Conservation (phyloP, 2,329 filamentous ascomycete species). For the Colletotrichum trifolii region DNA sequence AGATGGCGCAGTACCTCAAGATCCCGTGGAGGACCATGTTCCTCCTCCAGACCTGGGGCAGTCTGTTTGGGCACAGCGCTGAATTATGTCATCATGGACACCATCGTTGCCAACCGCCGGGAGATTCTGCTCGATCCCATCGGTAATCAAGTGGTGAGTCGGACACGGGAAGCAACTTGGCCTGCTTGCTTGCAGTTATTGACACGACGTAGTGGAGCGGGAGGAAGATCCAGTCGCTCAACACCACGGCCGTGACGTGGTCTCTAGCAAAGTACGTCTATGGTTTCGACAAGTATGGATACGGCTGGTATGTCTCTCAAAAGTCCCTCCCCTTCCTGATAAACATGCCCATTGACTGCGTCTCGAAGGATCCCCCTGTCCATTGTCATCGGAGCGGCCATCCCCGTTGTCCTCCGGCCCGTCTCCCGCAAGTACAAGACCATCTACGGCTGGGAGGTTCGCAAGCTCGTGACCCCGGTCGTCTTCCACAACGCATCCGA, state of each 20-base stretch:
- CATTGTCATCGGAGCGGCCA: slow-evolving; percentile 49
- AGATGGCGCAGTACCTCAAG: slow-evolving; percentile 80
- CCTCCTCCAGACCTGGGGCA: slow-evolving; percentile 63
- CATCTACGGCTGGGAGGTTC: slow-evolving; percentile 32
- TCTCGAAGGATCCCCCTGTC: slow-evolving; percentile 47
- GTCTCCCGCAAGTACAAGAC: slow-evolving; percentile 30
- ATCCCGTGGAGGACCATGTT: slow-evolving; percentile 75
- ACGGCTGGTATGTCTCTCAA: slow-evolving; percentile 24
- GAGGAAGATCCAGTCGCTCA: slow-evolving; percentile 58
- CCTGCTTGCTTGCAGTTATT: not conserved
- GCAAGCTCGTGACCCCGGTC: slow-evolving; percentile 31
- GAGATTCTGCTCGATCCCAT: slow-evolving; percentile 47
- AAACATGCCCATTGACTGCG: no score
- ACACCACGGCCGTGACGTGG: slow-evolving; percentile 48
- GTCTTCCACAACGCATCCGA: slow-evolving; percentile 35
- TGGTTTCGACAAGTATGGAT: slow-evolving; percentile 26
- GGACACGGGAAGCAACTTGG: no score
- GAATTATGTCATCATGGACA: slow-evolving; percentile 58
- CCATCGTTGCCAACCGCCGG: slow-evolving; percentile 55
- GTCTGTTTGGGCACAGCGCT: slow-evolving; percentile 54
- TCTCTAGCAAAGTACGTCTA: slow-evolving; percentile 40
- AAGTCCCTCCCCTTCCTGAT: no score
- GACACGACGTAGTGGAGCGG: slow-evolving; percentile 51
- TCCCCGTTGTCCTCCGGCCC: slow-evolving; percentile 25
- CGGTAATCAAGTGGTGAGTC: slow-evolving; percentile 33